Base-by-base conservation (phyloP, 768 basidiomycete genomes). In the Termitomyces heimii region DNA sequence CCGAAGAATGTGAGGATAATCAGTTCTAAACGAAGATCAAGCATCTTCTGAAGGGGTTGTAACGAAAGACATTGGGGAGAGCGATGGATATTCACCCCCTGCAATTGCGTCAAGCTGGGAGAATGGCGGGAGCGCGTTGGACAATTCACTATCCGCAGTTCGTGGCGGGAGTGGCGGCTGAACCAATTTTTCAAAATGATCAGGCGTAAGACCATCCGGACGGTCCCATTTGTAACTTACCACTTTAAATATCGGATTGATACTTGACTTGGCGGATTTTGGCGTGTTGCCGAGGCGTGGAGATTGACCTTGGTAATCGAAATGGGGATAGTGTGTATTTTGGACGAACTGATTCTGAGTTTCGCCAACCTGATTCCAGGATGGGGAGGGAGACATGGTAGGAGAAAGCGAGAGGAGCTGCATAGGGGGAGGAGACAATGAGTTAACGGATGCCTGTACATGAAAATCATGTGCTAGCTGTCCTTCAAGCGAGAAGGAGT, bases 181-280 rank as follows among this genome's bases (percentile, higher is more conserved):
- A 60, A 64, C 58, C 57, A 64, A 60, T 56, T 65, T 63, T 66
- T 60, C 65, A 66, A 62, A 60, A 60, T 68, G 59, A 68, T 74
- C 67, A 75, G 70, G 68, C 54, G 65, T 65, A 29, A 72, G 63
- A 67, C 67, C 69, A 68, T 70, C 66, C 63, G 62, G 56, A 74
- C 66, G 63, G 68, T 72, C 71, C 70, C 68, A 73, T 66, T 71
- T 66, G 60, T 74, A 72, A 83, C 91, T 77, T 74, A 92, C 91
- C 77, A 93, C 90, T 82, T 89, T 87, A 78, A 93, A 93, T 68
- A 92, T 92, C 29, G 91, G 89, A 70, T 93, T 91, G 66, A 92
- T 89, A 34, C 78, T 80, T 50, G 85, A 82, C 67, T 85, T 84
- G 26, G 85, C 78, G 46, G 85, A 82, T 67, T 85, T 86, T 37